Evolutionary conservation across 345 rosid species (phyloP), one percentile per base, ranked within the genome.

Genomic region (Salix purpurea): DNA sequence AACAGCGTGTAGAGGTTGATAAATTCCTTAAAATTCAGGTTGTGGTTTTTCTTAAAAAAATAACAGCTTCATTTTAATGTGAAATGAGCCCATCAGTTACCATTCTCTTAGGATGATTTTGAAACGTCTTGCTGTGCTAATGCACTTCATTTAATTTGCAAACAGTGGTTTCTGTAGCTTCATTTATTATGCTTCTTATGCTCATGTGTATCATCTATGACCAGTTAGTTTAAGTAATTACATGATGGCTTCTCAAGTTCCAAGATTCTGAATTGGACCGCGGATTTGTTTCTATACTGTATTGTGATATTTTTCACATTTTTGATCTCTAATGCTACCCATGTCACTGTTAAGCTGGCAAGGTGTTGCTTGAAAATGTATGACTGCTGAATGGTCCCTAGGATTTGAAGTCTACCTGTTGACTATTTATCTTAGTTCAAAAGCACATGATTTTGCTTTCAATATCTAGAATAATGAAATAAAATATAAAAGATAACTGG

Each of bases 11-110:
- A 6, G 98, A 92, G 78, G 85, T 87, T 9, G 91, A 91, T 71
- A 86, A 94, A 70, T 90, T 88, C 87, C 91, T 94, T 76, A 90
- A 91, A 88, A 82, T 84, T 73, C 91, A 94, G 96, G 97, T 90
- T 13, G 75, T 73, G 34, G 3, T 69, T 60, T 39, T 46, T 21
- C 69, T 78, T 65, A 0, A 42, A 66, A 75, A 81, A 74, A 24
- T 67, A 5, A 23, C 36, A 67, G 71, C 70, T 58, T 39, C 21
- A 11, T 23, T 14, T 62, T 11, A 26, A 5, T 3, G 24, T 23
- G 56, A 23, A 76, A 76, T 26, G 24, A 74, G n/a, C 70, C 56
- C 61, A 12, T 44, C 39, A 11, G n/a, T 56, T 81, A 62, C 48
- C 48, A 65, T 26, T 28, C 56, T 65, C 61, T 16, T 37, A 39